phyloP scores from a whole-genome alignment of 306 rosid species.

The Abrus precatorius region DNA sequence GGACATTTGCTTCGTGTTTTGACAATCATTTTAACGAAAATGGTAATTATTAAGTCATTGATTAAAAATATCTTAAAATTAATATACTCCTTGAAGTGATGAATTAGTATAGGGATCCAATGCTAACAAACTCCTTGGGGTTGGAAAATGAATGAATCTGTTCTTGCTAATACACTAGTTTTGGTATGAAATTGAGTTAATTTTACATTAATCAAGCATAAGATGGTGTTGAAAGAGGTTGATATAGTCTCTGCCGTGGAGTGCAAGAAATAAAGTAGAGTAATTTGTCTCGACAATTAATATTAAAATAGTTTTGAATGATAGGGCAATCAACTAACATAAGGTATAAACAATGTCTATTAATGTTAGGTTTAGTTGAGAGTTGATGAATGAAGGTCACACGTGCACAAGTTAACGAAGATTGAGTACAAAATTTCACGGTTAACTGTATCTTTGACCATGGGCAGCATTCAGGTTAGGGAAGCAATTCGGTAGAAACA shows the following conservation, averaged over 20 bases:
- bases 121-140: background rate
- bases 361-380: conserved; percentile 19
- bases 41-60: too few relatives aligned
- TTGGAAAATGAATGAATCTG: background rate
- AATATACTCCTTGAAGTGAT: too few relatives aligned
- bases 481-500: background rate
- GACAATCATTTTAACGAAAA: too few relatives aligned
- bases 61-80: too few relatives aligned
- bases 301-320: background rate
- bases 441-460: conserved; percentile 25
- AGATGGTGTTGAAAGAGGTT: conserved; percentile 32
- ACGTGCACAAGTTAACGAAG: conserved; percentile 30
- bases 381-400: conserved; percentile 36
- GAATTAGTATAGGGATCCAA: background rate
- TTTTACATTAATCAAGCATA: background rate
- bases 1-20: too few relatives aligned
- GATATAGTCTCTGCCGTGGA: conserved; percentile 34
- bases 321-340: background rate
- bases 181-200: background rate
- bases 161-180: background rate
- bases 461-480: background rate
- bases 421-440: background rate
- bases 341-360: background rate
- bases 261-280: conserved; percentile 29
- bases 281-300: background rate